Conservation (phyloP, 306 rosid genomes). For the cucumber (Cucumis sativus) region Cucumber_9930_V3 NC_026657.2:26253001-26253500, state of each 20-base stretch:
- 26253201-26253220: not conserved
- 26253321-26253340: not conserved
- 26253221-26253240: not conserved
- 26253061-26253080: conserved; percentile 75
- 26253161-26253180: not conserved
- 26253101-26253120: conserved; percentile 73
- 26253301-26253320: not conserved
- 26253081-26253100: conserved; percentile 44
- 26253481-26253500: not conserved
- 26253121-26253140: conserved; percentile 62
- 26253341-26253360: not conserved
- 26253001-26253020: not conserved
- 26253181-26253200: not conserved
- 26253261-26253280: not conserved
- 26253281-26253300: not conserved
- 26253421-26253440: not conserved
- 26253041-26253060: conserved; percentile 14
- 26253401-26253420: not conserved
- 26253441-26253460: not conserved
- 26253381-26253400: not conserved
- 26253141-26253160: not conserved
- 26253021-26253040: not conserved
- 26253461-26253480: not conserved
- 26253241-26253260: not conserved
- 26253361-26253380: not conserved